Evolutionary conservation across 768 basidiomycete genomes (phyloP).

Genomic region (Leccinellum albellum): DNA sequence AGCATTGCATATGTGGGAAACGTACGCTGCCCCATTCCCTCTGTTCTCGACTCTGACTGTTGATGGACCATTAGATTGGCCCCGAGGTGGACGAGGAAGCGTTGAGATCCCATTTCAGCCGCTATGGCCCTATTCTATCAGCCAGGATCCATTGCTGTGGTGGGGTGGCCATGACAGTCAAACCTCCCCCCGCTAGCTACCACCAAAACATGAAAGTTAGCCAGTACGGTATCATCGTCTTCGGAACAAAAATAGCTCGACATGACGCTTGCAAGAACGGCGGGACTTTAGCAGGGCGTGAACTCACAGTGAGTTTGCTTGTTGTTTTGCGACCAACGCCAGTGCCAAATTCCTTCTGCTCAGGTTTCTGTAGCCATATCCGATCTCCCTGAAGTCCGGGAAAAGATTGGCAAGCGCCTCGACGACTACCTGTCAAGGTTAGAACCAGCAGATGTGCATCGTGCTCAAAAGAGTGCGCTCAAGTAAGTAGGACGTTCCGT

Average conservation of each 20-base stretch:
- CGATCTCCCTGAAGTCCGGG: constrained; percentile 34
- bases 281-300: constrained; percentile 36
- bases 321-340: background rate
- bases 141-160: constrained; percentile 31
- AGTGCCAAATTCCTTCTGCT: background rate
- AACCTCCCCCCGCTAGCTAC: constrained; percentile 20
- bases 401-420: constrained; percentile 27
- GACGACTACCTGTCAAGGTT: constrained; percentile 19
- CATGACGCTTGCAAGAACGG: constrained; percentile 40
- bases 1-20: constrained; percentile 58
- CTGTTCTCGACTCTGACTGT: background rate
- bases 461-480: constrained; percentile 23
- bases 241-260: constrained; percentile 35
- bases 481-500: constrained; percentile 19
- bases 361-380: constrained; percentile 27
- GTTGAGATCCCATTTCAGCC: constrained; percentile 20
- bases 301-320: constrained; percentile 39
- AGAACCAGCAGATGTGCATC: constrained; percentile 14
- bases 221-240: constrained; percentile 53
- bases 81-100: constrained; percentile 26
- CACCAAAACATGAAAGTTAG: constrained; percentile 38
- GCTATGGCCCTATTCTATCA: constrained; percentile 23
- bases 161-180: constrained; percentile 28
- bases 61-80: constrained; percentile 27
- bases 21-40: constrained; percentile 37